These are phyloP conservation scores for Serendipita sp. DNA, from an alignment of 768 basidiomycete genomes.

Conservation along the genomic window DNA sequence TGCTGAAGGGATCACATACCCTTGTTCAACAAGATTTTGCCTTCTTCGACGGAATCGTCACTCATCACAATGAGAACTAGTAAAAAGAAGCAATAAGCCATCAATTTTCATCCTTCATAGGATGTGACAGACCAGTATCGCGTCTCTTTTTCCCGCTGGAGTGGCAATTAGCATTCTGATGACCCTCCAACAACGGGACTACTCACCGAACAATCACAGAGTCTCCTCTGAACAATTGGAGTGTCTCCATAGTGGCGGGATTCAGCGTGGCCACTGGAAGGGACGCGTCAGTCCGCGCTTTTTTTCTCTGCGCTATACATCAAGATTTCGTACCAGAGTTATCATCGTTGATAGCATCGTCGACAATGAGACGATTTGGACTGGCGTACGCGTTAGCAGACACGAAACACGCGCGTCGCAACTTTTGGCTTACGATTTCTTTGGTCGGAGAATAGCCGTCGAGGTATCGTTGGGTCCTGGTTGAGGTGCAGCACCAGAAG, in stretches of 20 bases:
- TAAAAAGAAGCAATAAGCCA: not conserved
- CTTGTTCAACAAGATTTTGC: constrained; percentile 97
- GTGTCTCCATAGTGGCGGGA: constrained; percentile 89
- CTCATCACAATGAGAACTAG: constrained; percentile 85
- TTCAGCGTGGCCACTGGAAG: constrained; percentile 75
- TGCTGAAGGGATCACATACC: constrained; percentile 18
- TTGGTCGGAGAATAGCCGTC: constrained; percentile 88
- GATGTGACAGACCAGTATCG: constrained; percentile 41
- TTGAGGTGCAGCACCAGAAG: constrained; percentile 66
- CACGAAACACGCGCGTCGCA: constrained; percentile 7
- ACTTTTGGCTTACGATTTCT: constrained; percentile 80
- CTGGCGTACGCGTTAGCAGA: constrained; percentile 28
- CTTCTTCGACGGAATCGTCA: constrained; percentile 94
- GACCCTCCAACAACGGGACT: not conserved
- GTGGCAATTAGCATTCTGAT: constrained; percentile 4
- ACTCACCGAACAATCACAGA: constrained; percentile 81
- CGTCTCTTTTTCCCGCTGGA: constrained; percentile 89
- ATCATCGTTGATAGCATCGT: constrained; percentile 86
- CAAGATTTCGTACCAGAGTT: constrained; percentile 58
- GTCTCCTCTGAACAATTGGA: constrained; percentile 91
- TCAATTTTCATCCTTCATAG: not conserved
- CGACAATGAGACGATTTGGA: constrained; percentile 94
- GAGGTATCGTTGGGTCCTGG: constrained; percentile 82
- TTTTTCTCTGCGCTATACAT: not conserved
- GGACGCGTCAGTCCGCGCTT: constrained; percentile 13